Conservation (phyloP, 192 early-diverging fungal genomes). For the Backusella liffmaniae region DNA sequence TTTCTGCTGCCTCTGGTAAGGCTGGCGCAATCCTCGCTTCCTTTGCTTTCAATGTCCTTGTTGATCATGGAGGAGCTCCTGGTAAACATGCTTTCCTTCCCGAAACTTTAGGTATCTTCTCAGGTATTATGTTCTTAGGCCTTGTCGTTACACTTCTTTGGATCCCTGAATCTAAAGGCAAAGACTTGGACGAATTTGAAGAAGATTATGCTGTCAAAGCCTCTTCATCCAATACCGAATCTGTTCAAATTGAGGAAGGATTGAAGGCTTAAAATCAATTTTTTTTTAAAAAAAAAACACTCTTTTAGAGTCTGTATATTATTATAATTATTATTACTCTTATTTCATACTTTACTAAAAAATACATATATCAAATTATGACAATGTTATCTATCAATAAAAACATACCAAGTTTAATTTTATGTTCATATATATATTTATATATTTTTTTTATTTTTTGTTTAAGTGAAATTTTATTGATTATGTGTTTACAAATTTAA, state of each 20-base stretch:
- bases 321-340: neutral
- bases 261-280: neutral
- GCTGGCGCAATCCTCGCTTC: constrained; percentile 68
- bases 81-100: constrained; percentile 52
- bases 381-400: too few relatives aligned
- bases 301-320: neutral
- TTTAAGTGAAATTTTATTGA: too few relatives aligned
- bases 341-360: too few relatives aligned
- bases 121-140: constrained; percentile 56
- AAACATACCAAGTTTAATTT: too few relatives aligned
- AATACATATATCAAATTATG: too few relatives aligned
- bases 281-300: neutral
- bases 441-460: too few relatives aligned
- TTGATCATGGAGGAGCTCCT: constrained; percentile 44
- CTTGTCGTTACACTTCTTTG: constrained; percentile 55
- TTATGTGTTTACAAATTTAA: too few relatives aligned
- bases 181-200: constrained; percentile 70
- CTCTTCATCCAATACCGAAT: neutral
- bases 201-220: constrained; percentile 18
- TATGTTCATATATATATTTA: too few relatives aligned
- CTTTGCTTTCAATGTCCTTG: constrained; percentile 57
- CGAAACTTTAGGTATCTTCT: constrained; percentile 54
- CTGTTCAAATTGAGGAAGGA: neutral
- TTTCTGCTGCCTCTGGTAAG: constrained; percentile 77
- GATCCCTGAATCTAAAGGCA: constrained; percentile 75